Evolutionary conservation across 2,329 filamentous ascomycete genomes (phyloP).

Genomic region (Cladosporium sp.): DNA sequence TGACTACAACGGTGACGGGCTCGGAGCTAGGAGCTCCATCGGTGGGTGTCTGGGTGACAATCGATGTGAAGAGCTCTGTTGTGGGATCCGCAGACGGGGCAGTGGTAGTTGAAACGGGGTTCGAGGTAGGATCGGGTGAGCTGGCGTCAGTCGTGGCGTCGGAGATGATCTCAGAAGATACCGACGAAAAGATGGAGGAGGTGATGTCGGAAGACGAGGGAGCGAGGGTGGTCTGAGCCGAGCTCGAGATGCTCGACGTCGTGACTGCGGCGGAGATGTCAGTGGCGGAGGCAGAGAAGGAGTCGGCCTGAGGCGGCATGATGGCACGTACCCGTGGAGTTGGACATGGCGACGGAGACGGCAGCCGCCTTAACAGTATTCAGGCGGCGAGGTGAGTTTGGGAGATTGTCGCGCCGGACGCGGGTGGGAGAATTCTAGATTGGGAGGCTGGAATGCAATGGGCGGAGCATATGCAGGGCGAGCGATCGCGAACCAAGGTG

Average conservation of each 20-base stretch:
- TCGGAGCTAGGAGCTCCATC: conserved; percentile 10
- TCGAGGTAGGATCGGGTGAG: conserved; percentile 12
- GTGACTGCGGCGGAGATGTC: conserved; percentile 2
- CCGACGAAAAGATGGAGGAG: conserved; percentile 15
- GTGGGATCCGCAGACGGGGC: conserved; percentile 18
- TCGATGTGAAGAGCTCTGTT: conserved; percentile 20
- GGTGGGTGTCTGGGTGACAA: conserved; percentile 16
- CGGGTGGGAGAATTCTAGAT: conserved; percentile 6
- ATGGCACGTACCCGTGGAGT: conserved; percentile 14
- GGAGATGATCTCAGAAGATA: conserved; percentile 13
- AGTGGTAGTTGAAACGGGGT: conserved; percentile 15
- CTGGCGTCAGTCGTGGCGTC: background rate
- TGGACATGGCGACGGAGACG: conserved; percentile 14
- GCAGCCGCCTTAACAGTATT: conserved; percentile 4
- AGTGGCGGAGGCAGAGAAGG: conserved; percentile 4
- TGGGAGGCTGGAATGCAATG: conserved; percentile 6
- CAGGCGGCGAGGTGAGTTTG: background rate
- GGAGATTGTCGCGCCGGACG: background rate
- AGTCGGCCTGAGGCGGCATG: conserved; percentile 1
- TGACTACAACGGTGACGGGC: conserved; percentile 22
- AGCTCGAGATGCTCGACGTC: conserved; percentile 11
- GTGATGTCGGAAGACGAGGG: conserved; percentile 2
- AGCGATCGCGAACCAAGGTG: background rate
- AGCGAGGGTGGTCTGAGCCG: conserved; percentile 1
- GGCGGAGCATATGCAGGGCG: conserved; percentile 5